Evolutionary conservation across 192 early-diverging fungal species (phyloP), one percentile per base, ranked within the genome.

Genomic region (Diversispora eburnea): DNA sequence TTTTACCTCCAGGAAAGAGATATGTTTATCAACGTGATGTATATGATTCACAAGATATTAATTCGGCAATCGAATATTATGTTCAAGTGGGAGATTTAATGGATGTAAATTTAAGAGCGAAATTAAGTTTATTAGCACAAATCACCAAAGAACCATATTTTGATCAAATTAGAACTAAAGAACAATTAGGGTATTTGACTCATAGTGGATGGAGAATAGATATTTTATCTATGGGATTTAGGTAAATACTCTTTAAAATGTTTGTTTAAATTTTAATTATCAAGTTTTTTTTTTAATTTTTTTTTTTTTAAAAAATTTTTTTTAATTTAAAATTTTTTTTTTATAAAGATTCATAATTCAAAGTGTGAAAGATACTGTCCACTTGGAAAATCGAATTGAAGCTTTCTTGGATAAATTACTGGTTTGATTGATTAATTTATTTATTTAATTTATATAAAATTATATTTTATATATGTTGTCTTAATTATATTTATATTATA

Each of bases 91-190:
- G 91, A 0, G 75, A 82, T 59, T 73, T 82, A 22, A 76, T 81
- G 12, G 79, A 94, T 78, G 76, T 73, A 33, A 57, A 65, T 15
- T 72, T 84, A 20, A 85, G 94, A 22, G 77, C 78, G 67, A 65
- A 81, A 43, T 70, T 91, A 60, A 80, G 84, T 69, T 84, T 96
- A 56, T 51, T 93, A 19, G 76, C 84, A 46, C 91, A 95, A 71
- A 92, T 98, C 33, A 79, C 87, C 4, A 79, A 88, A 67, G 94
- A 98, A 75, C 94, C 94, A 15, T 92, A 85, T 67, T 97, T 97
- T 78, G 86, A 97, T 79, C 89, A 95, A 75, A 83, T 97, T 41
- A 83, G 96, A 12, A 98, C 95, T 17, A 91, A 92, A 65, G 91
- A 92, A 76, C 88, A 91, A 71, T 78, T 92, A 9, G 68, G 68